Evolutionary conservation across 2,329 filamentous ascomycete genomes (phyloP), one percentile per base, ranked within the genome.

Genomic region (Aspergillus pseudoviridinutans): DNA sequence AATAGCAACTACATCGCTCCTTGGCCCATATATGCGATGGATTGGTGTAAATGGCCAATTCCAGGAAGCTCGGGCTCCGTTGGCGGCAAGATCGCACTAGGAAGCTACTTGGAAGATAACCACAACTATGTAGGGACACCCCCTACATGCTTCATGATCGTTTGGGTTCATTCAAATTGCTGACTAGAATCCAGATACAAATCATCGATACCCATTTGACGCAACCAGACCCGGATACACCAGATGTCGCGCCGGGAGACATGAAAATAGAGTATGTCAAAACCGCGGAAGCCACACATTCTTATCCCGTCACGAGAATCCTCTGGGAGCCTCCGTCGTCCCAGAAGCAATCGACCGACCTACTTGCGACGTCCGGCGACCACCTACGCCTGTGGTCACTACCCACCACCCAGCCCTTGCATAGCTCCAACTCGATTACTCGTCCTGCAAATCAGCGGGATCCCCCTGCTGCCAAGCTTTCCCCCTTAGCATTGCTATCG

Each of bases 11-110:
- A 97, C 71, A 78, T 96, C 61, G 92, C 93, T 4, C 92, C 93
- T 0, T 99, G 94, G 91, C 89, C 92, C 14, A 87, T 96, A 55
- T 99, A 97, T 74, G 93, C 94, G 12, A 93, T 96, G 68, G 94
- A 99, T 78, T 99, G 94, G 94, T 99, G 94, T 80, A 99, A 99
- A 76, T 99, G 94, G 93, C 86, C 90, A 17, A 87, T 93, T 2
- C 86, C 91, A 44, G 68, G 87, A 77, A 67, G 58, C 49, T 65
- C 87, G 41, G 73, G 68, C 53, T 79, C 79, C 64, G 87, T 90
- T 61, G 91, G 91, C 3, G 94, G 94, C 42, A 97, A 97, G 76
- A 84, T 99, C 66, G 94, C 94, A 12, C 83, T 99, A 42, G 94
- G 93, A 58, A 99, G 94, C 78, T 97, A 97, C 73, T 79, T 97